Conservation (phyloP, 352 stramenopile species). For the Pythium dissotocum region DNA sequence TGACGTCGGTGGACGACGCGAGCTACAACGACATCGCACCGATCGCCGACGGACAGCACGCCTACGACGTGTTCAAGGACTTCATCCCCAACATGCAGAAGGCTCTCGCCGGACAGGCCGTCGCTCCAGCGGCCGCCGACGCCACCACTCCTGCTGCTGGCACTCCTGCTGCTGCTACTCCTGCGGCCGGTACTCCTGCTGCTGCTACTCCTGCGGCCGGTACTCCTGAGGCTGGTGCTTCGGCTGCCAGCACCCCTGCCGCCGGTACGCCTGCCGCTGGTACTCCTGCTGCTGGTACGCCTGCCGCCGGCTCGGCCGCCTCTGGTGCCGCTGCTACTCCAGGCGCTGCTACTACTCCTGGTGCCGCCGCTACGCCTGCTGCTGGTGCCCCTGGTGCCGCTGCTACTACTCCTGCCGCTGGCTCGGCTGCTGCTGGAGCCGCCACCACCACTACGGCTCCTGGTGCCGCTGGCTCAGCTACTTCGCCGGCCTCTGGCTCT, state of each 20-base stretch:
- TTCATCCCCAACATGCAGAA: constrained; percentile 60
- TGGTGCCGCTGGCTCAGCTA: not conserved
- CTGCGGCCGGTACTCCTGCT: not conserved
- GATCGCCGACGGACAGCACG: constrained; percentile 52
- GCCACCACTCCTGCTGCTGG: constrained; percentile 6
- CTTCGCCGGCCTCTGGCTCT: too few species aligned
- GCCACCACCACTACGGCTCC: too few species aligned
- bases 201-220: not conserved
- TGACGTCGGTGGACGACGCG: constrained; percentile 45
- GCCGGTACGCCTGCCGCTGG: not conserved
- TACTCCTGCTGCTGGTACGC: constrained; percentile 5
- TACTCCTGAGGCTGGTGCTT: not conserved
- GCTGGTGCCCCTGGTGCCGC: not conserved
- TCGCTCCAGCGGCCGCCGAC: not conserved
- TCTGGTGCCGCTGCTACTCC: not conserved
- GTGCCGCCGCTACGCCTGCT: not conserved
- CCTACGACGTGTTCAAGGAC: constrained; percentile 60
- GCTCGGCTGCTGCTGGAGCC: not conserved
- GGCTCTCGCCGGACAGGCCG: constrained; percentile 40
- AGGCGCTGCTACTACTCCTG: not conserved
- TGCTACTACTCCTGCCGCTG: not conserved
- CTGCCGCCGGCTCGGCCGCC: not conserved
- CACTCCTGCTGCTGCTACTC: not conserved
- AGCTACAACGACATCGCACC: constrained; percentile 51
- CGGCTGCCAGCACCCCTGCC: not conserved